These are phyloP conservation scores for Magnaporthiopsis incrustans DNA, from an alignment of 2,329 filamentous ascomycete genomes.

Conservation along the genomic window DNA sequence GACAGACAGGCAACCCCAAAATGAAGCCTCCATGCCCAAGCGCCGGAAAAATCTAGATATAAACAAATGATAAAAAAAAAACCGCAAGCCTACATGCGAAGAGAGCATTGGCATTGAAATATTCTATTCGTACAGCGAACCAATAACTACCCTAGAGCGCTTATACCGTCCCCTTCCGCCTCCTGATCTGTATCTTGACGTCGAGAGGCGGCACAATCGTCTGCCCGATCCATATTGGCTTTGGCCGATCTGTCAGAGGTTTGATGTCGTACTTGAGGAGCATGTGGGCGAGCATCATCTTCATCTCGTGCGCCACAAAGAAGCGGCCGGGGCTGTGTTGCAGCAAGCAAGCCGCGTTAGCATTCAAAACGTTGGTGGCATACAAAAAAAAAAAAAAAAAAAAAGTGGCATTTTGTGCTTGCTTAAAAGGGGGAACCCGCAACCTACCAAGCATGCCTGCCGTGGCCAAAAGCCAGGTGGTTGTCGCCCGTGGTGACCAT, in stretches of 20 bases:
- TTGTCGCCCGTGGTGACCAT: conserved; percentile 45
- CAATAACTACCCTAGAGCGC: background rate
- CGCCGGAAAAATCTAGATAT: background rate
- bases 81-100: background rate
- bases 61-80: background rate
- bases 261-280: conserved; percentile 45
- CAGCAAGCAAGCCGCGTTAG: background rate
- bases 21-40: background rate
- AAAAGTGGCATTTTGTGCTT: background rate
- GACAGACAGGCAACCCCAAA: background rate
- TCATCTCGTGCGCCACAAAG: conserved; percentile 47
- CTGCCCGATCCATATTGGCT: conserved; percentile 35
- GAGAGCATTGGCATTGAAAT: background rate
- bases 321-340: conserved; percentile 41
- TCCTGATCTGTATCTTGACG: conserved; percentile 23
- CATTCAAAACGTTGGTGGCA: conserved; percentile 1
- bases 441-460: conserved; percentile 40
- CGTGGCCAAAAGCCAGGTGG: conserved; percentile 49
- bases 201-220: conserved; percentile 30
- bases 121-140: background rate
- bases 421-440: background rate
- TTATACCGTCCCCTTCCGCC: conserved; percentile 14
- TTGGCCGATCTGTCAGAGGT: conserved; percentile 28
- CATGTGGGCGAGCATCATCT: conserved; percentile 43
- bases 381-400: too few species aligned